Evolutionary conservation across 2,329 filamentous ascomycete genomes (phyloP).

Genomic region (Hypocrella siamensis): DNA sequence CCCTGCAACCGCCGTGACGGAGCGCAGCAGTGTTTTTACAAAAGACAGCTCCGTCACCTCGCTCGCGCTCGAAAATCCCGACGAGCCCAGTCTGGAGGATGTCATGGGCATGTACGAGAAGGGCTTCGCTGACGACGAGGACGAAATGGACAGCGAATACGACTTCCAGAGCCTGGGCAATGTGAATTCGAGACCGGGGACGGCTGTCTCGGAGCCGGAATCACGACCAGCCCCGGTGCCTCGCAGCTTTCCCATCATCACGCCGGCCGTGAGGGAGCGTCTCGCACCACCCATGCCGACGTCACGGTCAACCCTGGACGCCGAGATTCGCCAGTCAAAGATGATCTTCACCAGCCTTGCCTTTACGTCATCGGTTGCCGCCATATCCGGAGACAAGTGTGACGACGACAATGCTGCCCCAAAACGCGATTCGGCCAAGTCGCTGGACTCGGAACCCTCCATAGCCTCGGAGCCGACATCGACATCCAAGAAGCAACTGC

Average conservation of each 20-base stretch:
- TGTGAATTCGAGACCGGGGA: slow-evolving; percentile 3
- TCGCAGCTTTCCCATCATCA: slow-evolving; percentile 1
- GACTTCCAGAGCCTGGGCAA: slow-evolving; percentile 3
- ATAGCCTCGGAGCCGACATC: slow-evolving; percentile 9
- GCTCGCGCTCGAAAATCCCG: slow-evolving; percentile 29
- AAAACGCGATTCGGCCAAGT: slow-evolving; percentile 37
- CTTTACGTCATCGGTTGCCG: slow-evolving; percentile 23
- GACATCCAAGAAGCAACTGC: neutral
- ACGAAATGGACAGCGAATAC: slow-evolving; percentile 17
- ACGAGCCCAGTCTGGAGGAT: slow-evolving; percentile 48
- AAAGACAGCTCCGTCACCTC: slow-evolving; percentile 63
- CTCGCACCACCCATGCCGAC: slow-evolving; percentile 7
- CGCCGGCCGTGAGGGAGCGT: slow-evolving; percentile 7
- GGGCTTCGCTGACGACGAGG: slow-evolving; percentile 35
- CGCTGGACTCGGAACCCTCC: slow-evolving; percentile 22
- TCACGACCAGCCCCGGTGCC: neutral
- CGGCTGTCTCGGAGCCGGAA: slow-evolving; percentile 4
- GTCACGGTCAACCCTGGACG: slow-evolving; percentile 16
- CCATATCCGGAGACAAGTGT: slow-evolving; percentile 17
- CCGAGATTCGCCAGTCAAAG: slow-evolving; percentile 23
- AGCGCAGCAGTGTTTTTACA: slow-evolving; percentile 68
- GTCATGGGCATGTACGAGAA: slow-evolving; percentile 57
- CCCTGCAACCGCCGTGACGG: slow-evolving; percentile 52
- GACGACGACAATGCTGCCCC: slow-evolving; percentile 13
- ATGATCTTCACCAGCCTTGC: slow-evolving; percentile 23